Base-by-base conservation (phyloP, 495 filamentous ascomycete species). In the Talaromyces trachyspermus region DNA sequence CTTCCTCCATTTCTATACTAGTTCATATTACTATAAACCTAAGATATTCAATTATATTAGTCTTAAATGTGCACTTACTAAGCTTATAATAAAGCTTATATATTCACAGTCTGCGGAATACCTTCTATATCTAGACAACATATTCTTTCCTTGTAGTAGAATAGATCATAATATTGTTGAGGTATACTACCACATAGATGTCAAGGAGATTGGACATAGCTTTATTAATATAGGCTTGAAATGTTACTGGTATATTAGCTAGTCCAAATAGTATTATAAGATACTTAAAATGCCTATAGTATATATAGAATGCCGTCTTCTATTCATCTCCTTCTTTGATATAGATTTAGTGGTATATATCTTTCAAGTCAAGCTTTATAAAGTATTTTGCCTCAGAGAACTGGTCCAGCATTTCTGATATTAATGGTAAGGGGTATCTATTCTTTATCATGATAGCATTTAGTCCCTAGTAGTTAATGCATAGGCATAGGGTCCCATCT, bases 371-470 rank as follows among this genome's bases (percentile, higher is more conserved):
- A 33, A 52, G 11, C 30, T 52, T 52, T 4, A 5, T 48, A 17
- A 48, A 52, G 14, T 17, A 38, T 3, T 42, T 38, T 8, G 24
- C 29, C 4, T 36, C 33, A 17, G 8, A 17, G 10, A 52, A 11
- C 5, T 26, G 7, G 39, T 52, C 43, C 12, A 46, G 33, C 18
- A 40, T 52, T 30, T 52, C 49, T 26, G 12, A 23, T 5, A 52
- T 48, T 11, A 52, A 27, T 2, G 44, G n/a, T 48, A 52, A 39
- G 10, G 25, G 35, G 15, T 52, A 48, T n/a, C 54, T 25, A 29
- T 79, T 62, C 48, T 71, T 72, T 2, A 49, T 51, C 0, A 58
- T 77, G 0, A 75, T 46, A 0, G 22, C 39, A 44, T 80, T 79
- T 0, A 77, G 42, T 6, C 50, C 51, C 4, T 55, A 45, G 42